Conservation (phyloP, 2,329 filamentous ascomycete species). For the Aspergillus udagawae region DNA sequence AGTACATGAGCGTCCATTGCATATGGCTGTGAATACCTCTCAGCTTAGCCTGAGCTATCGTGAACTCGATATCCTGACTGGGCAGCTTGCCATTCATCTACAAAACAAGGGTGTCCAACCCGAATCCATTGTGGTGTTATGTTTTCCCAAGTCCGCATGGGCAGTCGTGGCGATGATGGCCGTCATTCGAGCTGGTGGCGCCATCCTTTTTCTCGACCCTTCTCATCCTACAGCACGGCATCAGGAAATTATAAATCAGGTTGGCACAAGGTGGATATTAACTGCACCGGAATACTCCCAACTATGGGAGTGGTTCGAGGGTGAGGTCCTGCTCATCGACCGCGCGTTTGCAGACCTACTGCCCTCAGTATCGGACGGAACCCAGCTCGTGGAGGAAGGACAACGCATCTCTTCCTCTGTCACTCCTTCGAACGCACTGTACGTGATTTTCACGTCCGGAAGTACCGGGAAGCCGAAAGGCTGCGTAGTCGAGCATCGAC, state of each 20-base stretch:
- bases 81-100: not conserved
- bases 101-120: not conserved
- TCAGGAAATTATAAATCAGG: conserved; percentile 2
- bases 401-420: too few species aligned
- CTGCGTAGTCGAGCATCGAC: too few species aligned
- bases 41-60: not conserved
- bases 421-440: too few species aligned
- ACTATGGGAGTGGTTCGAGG: not conserved
- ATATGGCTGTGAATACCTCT: not conserved
- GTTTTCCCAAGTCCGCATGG: conserved; percentile 17
- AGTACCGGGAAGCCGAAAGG: too few species aligned
- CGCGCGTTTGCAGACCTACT: too few species aligned
- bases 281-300: not conserved
- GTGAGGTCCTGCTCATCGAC: not conserved
- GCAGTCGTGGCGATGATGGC: conserved; percentile 9
- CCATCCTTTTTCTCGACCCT: conserved; percentile 4
- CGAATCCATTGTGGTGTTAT: conserved; percentile 19
- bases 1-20: not conserved
- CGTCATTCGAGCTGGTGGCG: conserved; percentile 14
- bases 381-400: too few species aligned
- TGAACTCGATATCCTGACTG: not conserved
- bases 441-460: too few species aligned
- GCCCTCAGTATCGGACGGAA: too few species aligned
- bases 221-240: conserved; percentile 1
- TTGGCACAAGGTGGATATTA: not conserved